Conservation (phyloP, 163 green algal genomes). For the Smithsoniella earleae region DNA sequence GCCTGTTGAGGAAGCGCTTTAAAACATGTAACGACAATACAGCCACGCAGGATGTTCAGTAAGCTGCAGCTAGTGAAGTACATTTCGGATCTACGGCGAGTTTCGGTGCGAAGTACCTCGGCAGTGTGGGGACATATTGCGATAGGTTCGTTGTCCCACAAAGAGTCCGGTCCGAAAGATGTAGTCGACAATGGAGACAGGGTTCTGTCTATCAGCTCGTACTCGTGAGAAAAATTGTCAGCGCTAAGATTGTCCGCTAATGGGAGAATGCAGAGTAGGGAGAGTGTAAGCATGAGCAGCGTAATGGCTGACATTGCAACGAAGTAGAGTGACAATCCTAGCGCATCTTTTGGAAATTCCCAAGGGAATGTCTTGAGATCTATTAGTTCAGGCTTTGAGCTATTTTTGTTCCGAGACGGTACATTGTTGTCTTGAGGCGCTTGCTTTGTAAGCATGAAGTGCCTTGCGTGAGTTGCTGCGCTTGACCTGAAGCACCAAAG, state of each 20-base stretch:
- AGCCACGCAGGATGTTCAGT: too few species aligned
- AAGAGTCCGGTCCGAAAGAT: too few species aligned
- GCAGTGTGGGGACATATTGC: too few species aligned
- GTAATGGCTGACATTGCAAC: not conserved
- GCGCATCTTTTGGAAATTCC: not conserved
- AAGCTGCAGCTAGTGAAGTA: too few species aligned
- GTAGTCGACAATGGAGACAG: too few species aligned
- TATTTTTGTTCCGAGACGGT: not conserved
- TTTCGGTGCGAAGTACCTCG: too few species aligned
- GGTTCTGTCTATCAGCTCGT: conserved; percentile 19
- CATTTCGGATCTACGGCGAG: too few species aligned
- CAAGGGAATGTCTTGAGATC: conserved; percentile 1
- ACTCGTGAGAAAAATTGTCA: conserved; percentile 7
- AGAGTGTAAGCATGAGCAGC: not conserved
- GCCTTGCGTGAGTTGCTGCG: not conserved
- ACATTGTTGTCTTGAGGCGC: not conserved
- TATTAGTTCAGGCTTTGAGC: not conserved
- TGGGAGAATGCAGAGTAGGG: not conserved
- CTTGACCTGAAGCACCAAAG: not conserved
- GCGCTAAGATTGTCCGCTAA: not conserved
- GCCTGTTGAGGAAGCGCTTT: too few species aligned
- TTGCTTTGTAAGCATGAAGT: conserved; percentile 30
- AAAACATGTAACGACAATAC: too few species aligned
- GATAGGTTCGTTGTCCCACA: too few species aligned
- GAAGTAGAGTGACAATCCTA: conserved; percentile 19